Evolutionary conservation across 352 stramenopile genomes (phyloP), one percentile per base, ranked within the genome.

Genomic region (Pythium biforme): DNA sequence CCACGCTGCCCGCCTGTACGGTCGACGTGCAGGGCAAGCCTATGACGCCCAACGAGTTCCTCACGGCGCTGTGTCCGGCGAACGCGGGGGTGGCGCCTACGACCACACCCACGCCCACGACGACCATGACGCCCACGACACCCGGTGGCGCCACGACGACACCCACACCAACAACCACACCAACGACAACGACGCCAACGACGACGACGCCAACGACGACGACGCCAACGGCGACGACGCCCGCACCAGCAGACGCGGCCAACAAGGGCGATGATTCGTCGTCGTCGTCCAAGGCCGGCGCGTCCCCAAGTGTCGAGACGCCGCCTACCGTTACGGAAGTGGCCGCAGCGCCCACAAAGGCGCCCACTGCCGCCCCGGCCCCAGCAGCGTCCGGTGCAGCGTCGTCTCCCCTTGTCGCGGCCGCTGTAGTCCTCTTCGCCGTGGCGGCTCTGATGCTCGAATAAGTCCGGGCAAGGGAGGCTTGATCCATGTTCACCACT

Each of bases 1-100:
- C 64, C 3, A 64, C 59, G 17, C 49, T 77, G 9, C 70, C 70
- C 2, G 55, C 52, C 17, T 77, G 70, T 20, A 53, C 66, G 2
- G 27, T 74, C 11, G 46, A 47, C 0, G 43, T 73, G 57, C 43
- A 64, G 47, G 57, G 59, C 50, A 37, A 58, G 56, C 23, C 43
- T 14, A 50, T 73, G 59, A 74, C 66, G 2, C 56, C 59, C 8
- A 37, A 23, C 23, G 54, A 55, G 14, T 76, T 67, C 55, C 66
- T 76, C 48, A 43, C 41, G n/a, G 54, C 48, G 12, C 43, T 76
- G n/a, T 76, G 70, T 53, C 25, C 67, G 27, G 25, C 26, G 7
- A 58, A 50, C 17, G 51, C 1, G 15, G 31, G 8, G 27, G 31
- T 10, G 12, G 9, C 55, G 8, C 10, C 45, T 20, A 53, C 26